These are phyloP conservation scores for Cryphonectria parasitica DNA, from an alignment of 2,329 filamentous ascomycete genomes.

Conservation along the genomic window DNA sequence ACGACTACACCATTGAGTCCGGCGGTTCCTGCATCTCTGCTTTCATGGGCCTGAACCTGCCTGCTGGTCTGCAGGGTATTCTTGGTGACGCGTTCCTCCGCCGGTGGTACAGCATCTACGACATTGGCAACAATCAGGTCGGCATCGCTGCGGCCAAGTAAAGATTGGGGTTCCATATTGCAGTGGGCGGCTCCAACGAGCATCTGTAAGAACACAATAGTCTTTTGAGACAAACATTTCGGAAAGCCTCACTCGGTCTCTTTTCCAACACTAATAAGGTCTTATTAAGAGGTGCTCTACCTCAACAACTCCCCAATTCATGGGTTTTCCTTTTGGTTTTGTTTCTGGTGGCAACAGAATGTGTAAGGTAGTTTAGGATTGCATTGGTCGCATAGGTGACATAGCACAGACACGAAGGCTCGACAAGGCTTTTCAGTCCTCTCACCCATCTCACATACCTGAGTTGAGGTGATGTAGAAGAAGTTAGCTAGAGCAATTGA, in stretches of 20 bases:
- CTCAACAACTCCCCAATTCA: conserved; percentile 14
- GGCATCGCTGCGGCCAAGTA: conserved; percentile 84
- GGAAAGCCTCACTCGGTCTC: conserved; percentile 6
- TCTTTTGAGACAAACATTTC: background rate
- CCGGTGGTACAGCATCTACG: conserved; percentile 94
- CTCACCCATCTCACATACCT: background rate
- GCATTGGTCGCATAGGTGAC: conserved; percentile 25
- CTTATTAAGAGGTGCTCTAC: background rate
- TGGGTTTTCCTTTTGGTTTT: conserved; percentile 21
- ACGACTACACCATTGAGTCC: conserved; percentile 95
- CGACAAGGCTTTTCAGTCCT: background rate
- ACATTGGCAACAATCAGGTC: conserved; percentile 86
- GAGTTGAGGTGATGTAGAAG: background rate
- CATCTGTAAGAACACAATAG: conserved; percentile 24
- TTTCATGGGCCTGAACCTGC: conserved; percentile 96
- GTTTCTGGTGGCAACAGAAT: conserved; percentile 25
- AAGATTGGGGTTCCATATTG: background rate
- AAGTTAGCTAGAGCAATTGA: background rate
- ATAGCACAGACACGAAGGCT: conserved; percentile 12
- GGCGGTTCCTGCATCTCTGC: conserved; percentile 95
- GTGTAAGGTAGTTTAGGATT: conserved; percentile 23
- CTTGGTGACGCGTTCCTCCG: conserved; percentile 86
- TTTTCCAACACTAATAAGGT: conserved; percentile 13
- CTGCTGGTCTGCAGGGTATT: conserved; percentile 84
- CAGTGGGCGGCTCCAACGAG: background rate